A percentile compares a stretch with the other conserved stretches of the same genome.
These are phyloP conservation scores for Allium fistulosum DNA, from an alignment of 106 monocot genomes.

Conservation along the genomic window DNA sequence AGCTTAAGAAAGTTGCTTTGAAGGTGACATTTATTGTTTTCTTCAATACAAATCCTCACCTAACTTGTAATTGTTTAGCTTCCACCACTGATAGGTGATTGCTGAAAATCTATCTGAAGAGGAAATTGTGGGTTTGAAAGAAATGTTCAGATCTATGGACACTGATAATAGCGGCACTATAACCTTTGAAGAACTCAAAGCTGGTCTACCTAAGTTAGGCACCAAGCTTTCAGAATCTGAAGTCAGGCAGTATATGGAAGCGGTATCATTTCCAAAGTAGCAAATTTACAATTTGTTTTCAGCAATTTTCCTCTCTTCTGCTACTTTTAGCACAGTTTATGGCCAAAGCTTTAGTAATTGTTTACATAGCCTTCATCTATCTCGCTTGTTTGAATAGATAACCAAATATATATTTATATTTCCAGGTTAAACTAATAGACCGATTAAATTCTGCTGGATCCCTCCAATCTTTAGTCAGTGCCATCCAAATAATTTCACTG, in stretches of 20 bases:
- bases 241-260: slow-evolving; percentile 69
- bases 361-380: no score
- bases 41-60: not conserved
- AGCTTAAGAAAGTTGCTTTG: slow-evolving; percentile 67
- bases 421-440: no score
- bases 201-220: slow-evolving; percentile 76
- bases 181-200: slow-evolving; percentile 73
- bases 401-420: no score
- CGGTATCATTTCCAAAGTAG: slow-evolving; percentile 31
- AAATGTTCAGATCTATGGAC: slow-evolving; percentile 85
- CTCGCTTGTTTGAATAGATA: no score
- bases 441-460: no score
- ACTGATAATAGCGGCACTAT: slow-evolving; percentile 80
- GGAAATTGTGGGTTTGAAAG: slow-evolving; percentile 81
- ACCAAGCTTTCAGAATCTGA: slow-evolving; percentile 82
- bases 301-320: no score
- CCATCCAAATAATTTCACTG: no score
- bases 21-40: slow-evolving; percentile 22
- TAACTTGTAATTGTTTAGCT: not conserved
- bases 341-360: no score
- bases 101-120: slow-evolving; percentile 86
- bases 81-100: slow-evolving; percentile 41
- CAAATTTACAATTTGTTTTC: no score
- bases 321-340: no score
- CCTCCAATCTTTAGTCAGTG: no score